A percentile compares a stretch with the other conserved stretches of the same genome.
These are phyloP conservation scores for Penicillium steckii DNA, from an alignment of 495 filamentous ascomycete genomes.

Conservation along the genomic window DNA sequence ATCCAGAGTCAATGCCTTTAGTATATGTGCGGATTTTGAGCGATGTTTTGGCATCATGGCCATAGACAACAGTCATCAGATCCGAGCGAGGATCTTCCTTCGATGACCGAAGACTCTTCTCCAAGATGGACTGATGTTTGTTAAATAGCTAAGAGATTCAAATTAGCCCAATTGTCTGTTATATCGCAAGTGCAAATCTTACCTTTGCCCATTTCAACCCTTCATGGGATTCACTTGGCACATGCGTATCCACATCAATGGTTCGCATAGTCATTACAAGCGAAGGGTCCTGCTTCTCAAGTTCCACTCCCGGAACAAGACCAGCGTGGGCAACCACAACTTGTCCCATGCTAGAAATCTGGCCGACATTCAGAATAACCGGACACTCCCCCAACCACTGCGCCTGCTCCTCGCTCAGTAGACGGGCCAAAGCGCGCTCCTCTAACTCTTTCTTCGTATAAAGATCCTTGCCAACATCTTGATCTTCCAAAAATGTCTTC, in stretches of 20 bases:
- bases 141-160: slow-evolving; percentile 54
- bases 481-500: slow-evolving; percentile 10
- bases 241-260: slow-evolving; percentile 60
- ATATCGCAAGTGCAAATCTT: slow-evolving; percentile 26
- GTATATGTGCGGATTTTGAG: slow-evolving; percentile 67
- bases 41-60: slow-evolving; percentile 76
- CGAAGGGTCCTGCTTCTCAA: slow-evolving; percentile 74
- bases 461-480: slow-evolving; percentile 1
- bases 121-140: slow-evolving; percentile 47
- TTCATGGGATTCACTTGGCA: slow-evolving; percentile 56
- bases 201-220: slow-evolving; percentile 70
- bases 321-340: slow-evolving; percentile 83
- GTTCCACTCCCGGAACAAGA: slow-evolving; percentile 66
- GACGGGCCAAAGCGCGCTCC: slow-evolving; percentile 48
- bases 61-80: slow-evolving; percentile 69
- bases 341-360: slow-evolving; percentile 54
- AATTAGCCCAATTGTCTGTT: background rate
- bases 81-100: slow-evolving; percentile 19
- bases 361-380: slow-evolving; percentile 68
- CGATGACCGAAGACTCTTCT: slow-evolving; percentile 21
- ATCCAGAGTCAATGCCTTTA: slow-evolving; percentile 83
- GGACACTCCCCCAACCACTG: slow-evolving; percentile 71
- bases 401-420: slow-evolving; percentile 58
- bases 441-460: slow-evolving; percentile 25
- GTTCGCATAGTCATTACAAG: slow-evolving; percentile 91